Conservation (phyloP, 441 rosid genomes). For the Gossypium davidsonii region DNA sequence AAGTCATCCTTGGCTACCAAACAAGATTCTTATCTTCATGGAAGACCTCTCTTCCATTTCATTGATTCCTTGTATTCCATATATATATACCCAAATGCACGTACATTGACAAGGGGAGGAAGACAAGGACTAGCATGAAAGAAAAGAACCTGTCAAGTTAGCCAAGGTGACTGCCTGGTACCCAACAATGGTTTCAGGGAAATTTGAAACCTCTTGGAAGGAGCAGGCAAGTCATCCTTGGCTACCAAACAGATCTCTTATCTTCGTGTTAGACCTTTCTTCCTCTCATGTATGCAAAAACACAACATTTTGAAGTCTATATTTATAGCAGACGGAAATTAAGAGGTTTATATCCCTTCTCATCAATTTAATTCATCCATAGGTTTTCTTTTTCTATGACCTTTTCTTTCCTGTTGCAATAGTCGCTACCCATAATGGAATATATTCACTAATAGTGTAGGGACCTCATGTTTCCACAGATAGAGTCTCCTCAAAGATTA, state of each 20-base stretch:
- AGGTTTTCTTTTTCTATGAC: not conserved
- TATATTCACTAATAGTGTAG: constrained; percentile 9
- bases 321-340: constrained; percentile 11
- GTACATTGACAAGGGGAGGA: constrained; percentile 1
- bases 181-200: not conserved
- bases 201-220: not conserved
- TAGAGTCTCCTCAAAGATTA: not conserved
- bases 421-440: constrained; percentile 12
- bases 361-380: not conserved
- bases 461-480: constrained; percentile 7
- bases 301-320: not conserved
- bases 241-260: constrained; percentile 26
- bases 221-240: constrained; percentile 17
- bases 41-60: constrained; percentile 12
- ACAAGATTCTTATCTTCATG: constrained; percentile 19
- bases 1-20: constrained; percentile 27
- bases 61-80: too few relatives aligned
- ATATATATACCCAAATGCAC: not conserved
- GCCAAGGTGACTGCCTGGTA: constrained; percentile 34
- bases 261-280: constrained; percentile 24
- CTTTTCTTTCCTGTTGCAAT: not conserved
- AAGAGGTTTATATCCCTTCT: not conserved
- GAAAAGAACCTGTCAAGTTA: constrained; percentile 21
- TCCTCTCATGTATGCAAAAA: not conserved
- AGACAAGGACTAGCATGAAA: constrained; percentile 31